Conservation (phyloP, 441 rosid genomes). For the Bruguiera hainesii region DNA sequence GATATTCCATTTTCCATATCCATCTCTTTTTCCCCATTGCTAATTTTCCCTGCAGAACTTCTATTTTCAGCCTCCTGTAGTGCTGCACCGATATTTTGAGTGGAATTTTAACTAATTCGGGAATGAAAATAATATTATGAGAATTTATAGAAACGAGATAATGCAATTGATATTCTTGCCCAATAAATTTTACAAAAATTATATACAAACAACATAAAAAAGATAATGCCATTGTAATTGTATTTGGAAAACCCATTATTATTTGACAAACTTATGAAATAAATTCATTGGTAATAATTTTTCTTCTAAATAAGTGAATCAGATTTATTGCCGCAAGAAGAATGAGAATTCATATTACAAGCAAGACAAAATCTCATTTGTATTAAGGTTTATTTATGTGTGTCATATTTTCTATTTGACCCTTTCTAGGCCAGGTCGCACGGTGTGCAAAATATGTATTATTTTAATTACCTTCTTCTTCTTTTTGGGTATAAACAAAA, state of each 20-base stretch:
- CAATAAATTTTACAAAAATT: background rate
- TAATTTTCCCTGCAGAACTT: constrained; percentile 49
- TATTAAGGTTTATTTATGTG: too few relatives aligned
- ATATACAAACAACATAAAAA: background rate
- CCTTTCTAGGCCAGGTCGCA: too few relatives aligned
- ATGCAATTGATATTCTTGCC: background rate
- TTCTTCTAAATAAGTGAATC: too few relatives aligned
- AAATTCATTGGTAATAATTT: background rate
- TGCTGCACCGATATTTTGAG: constrained; percentile 33
- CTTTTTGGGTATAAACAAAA: too few relatives aligned
- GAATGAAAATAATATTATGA: background rate
- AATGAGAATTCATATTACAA: too few relatives aligned
- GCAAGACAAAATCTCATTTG: too few relatives aligned
- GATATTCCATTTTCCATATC: constrained; percentile 37
- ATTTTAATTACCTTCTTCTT: too few relatives aligned
- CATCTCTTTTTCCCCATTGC: constrained; percentile 33
- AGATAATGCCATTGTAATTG: background rate
- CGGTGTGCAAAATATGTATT: too few relatives aligned
- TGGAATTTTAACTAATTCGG: background rate
- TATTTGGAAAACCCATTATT: background rate
- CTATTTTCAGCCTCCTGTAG: constrained; percentile 60
- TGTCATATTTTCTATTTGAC: too few relatives aligned
- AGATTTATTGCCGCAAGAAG: too few relatives aligned
- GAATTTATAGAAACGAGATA: too few relatives aligned
- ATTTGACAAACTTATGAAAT: background rate